phyloP scores from a whole-genome alignment of 140 eudicot genomes.

The Cichorium intybus region DNA sequence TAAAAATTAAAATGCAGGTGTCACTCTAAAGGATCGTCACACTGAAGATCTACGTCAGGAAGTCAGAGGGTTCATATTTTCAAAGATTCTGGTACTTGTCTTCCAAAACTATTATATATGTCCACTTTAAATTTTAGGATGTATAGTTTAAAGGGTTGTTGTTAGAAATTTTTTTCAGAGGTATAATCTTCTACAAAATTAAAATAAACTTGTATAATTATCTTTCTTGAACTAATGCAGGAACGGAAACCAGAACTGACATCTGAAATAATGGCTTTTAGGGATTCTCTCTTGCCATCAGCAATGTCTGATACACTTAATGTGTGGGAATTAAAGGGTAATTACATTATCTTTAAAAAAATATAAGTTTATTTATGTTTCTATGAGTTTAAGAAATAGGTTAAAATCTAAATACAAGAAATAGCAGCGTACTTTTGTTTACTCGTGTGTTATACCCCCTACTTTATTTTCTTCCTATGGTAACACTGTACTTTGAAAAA shows the following conservation, averaged over 20 bases:
- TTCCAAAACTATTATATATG: background rate
- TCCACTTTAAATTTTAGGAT: background rate
- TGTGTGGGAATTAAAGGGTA: conserved; percentile 97
- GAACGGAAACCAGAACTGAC: conserved; percentile 87
- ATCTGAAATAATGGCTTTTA: conserved; percentile 93
- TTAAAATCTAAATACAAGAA: no score
- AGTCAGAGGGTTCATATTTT: conserved; percentile 95
- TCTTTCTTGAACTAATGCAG: conserved; percentile 40
- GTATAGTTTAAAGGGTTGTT: no score
- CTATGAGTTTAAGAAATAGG: conserved; percentile 92
- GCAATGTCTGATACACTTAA: conserved; percentile 88
- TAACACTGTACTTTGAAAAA: no score
- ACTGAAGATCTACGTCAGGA: conserved; percentile 97
- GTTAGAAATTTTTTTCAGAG: background rate
- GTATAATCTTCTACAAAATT: background rate
- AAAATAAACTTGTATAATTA: background rate
- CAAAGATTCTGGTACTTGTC: conserved; percentile 63
- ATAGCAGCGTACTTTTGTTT: no score
- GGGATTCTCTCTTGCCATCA: conserved; percentile 75
- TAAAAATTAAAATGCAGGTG: conserved; percentile 49
- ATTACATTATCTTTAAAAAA: background rate
- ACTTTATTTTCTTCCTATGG: no score
- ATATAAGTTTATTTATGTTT: conserved; percentile 13
- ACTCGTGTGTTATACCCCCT: no score
- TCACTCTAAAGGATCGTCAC: conserved; percentile 91